These are phyloP conservation scores for Candida mattraensis DNA, from an alignment of 805 yeast genomes.

Conservation along the genomic window DNA sequence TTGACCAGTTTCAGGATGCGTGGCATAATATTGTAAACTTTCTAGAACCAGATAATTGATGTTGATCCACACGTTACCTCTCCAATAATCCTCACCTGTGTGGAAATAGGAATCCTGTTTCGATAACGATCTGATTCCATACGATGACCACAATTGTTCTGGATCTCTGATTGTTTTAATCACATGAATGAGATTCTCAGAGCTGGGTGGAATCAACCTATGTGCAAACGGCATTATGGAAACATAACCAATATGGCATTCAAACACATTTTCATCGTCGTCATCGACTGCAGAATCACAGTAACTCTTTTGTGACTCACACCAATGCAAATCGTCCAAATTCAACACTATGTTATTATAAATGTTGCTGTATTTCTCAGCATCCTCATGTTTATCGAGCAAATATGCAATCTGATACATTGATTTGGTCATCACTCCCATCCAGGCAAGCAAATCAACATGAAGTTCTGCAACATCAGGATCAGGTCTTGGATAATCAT, in stretches of 20 bases:
- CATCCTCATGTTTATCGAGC: slow-evolving; percentile 60
- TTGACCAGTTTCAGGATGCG: slow-evolving; percentile 30
- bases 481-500: slow-evolving; percentile 89
- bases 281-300: slow-evolving; percentile 84
- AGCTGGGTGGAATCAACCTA: slow-evolving; percentile 53
- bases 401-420: slow-evolving; percentile 71
- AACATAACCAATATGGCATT: slow-evolving; percentile 90
- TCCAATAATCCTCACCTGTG: slow-evolving; percentile 90
- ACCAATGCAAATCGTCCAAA: slow-evolving; percentile 81
- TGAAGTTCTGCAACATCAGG: slow-evolving; percentile 89
- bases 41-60: slow-evolving; percentile 83
- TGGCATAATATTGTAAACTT: slow-evolving; percentile 57
- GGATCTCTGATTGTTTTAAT: slow-evolving; percentile 65
- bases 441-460: slow-evolving; percentile 89
- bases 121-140: slow-evolving; percentile 81
- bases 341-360: slow-evolving; percentile 60
- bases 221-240: slow-evolving; percentile 82
- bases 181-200: slow-evolving; percentile 49
- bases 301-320: slow-evolving; percentile 58
- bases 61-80: slow-evolving; percentile 91
- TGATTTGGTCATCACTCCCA: slow-evolving; percentile 87
- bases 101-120: slow-evolving; percentile 64
- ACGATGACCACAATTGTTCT: slow-evolving; percentile 71
- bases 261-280: slow-evolving; percentile 62
- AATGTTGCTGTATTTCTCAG: slow-evolving; percentile 48